Evolutionary conservation across 129 eudicot species (phyloP).

Genomic region (Cynara cardunculus): DNA sequence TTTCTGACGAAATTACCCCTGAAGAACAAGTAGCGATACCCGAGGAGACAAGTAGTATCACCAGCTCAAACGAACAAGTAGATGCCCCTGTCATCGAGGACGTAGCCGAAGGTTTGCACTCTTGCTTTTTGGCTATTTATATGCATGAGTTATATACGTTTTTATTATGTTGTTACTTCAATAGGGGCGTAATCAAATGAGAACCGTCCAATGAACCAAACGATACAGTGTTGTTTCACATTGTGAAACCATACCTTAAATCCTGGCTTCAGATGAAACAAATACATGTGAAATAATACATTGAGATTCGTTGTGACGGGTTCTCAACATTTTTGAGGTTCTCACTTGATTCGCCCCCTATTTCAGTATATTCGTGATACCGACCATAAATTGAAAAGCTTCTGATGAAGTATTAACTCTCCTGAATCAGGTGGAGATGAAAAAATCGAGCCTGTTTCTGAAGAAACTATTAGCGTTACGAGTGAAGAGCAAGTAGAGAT

Average conservation of each 20-base stretch:
- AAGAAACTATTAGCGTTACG: slow-evolving; percentile 18
- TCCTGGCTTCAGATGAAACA: too few species aligned
- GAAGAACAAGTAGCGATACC: slow-evolving; percentile 20
- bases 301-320: too few species aligned
- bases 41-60: slow-evolving; percentile 14
- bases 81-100: slow-evolving; percentile 12
- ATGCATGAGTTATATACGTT: neutral
- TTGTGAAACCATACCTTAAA: too few species aligned
- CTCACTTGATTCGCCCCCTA: too few species aligned
- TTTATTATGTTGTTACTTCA: neutral
- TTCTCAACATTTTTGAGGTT: too few species aligned
- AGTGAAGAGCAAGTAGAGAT: slow-evolving; percentile 26
- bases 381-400: slow-evolving; percentile 1
- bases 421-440: slow-evolving; percentile 9
- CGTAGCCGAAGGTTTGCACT: slow-evolving; percentile 36
- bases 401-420: neutral
- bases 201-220: too few species aligned
- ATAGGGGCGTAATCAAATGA: too few species aligned
- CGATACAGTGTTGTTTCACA: too few species aligned
- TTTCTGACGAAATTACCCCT: slow-evolving; percentile 3
- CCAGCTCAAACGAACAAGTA: slow-evolving; percentile 31
- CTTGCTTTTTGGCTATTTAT: slow-evolving; percentile 5
- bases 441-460: slow-evolving; percentile 10
- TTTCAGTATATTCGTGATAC: neutral
- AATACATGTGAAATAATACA: too few species aligned